phyloP scores from a whole-genome alignment of 2,329 filamentous ascomycete genomes.

The Diaporthe sp. region DNA sequence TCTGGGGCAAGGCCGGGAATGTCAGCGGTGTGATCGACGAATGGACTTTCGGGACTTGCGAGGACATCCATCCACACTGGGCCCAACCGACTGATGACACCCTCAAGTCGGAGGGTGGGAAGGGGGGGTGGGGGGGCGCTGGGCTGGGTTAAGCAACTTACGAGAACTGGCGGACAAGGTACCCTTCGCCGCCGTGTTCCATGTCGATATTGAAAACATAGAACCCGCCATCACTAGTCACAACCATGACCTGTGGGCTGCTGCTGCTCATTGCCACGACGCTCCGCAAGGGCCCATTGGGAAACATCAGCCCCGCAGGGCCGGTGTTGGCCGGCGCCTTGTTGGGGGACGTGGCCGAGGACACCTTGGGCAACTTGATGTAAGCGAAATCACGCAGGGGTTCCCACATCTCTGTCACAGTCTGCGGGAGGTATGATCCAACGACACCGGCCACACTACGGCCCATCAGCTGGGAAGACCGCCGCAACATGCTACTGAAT shows the following conservation, averaged over 20 bases:
- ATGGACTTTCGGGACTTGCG: neutral
- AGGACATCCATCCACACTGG: neutral
- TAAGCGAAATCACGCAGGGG: constrained; percentile 95
- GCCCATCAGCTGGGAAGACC: constrained; percentile 94
- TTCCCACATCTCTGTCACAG: constrained; percentile 98
- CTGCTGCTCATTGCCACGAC: constrained; percentile 98
- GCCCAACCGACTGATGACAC: neutral
- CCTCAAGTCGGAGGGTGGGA: neutral
- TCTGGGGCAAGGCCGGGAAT: constrained; percentile 49
- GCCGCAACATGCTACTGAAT: constrained; percentile 90
- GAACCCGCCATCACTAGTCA: constrained; percentile 95
- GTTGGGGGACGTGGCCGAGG: constrained; percentile 50
- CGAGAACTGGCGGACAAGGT: constrained; percentile 93
- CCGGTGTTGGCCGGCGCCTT: constrained; percentile 46
- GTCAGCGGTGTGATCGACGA: neutral
- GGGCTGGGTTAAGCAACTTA: constrained; percentile 64
- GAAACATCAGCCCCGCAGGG: constrained; percentile 39
- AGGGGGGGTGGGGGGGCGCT: neutral
- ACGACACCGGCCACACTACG: constrained; percentile 90
- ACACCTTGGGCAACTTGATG: constrained; percentile 85
- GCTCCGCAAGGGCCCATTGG: constrained; percentile 77
- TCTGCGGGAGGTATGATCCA: constrained; percentile 91
- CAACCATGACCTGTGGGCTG: constrained; percentile 96
- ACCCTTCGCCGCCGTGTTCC: constrained; percentile 93
- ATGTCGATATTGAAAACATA: constrained; percentile 97